Conservation (phyloP, 2,329 filamentous ascomycete species). For the Fusarium sp. region DNA sequence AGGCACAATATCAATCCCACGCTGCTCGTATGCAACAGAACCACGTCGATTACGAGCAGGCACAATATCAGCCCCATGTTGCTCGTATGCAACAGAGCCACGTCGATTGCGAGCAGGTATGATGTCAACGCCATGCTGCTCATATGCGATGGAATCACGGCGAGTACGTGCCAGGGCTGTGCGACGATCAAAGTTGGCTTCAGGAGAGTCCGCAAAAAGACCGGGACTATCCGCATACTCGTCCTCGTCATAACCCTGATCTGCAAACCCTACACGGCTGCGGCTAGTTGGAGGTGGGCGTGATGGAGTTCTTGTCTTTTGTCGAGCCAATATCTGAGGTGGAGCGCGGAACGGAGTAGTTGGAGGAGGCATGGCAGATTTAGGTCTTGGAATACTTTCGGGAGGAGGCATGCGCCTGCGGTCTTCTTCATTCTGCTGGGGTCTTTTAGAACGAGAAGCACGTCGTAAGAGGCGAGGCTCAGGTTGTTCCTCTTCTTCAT, state of each 20-base stretch:
- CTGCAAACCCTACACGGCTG: constrained; percentile 51
- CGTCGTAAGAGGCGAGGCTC: constrained; percentile 55
- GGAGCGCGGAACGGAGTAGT: constrained; percentile 49
- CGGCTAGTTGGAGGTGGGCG: constrained; percentile 49
- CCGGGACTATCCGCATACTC: constrained; percentile 52
- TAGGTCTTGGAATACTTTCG: constrained; percentile 52
- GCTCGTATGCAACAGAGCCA: constrained; percentile 55
- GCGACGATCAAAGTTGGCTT: constrained; percentile 51
- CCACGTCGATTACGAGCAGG: constrained; percentile 50
- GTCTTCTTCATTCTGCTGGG: constrained; percentile 56
- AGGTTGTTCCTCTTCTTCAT: constrained; percentile 57
- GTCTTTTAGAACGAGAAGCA: constrained; percentile 58
- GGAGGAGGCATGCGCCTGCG: constrained; percentile 64
- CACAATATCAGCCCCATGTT: constrained; percentile 55
- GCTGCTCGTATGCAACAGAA: constrained; percentile 55
- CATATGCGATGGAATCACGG: constrained; percentile 54
- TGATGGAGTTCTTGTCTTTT: constrained; percentile 51
- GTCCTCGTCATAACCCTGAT: constrained; percentile 56
- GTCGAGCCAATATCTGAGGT: constrained; percentile 46
- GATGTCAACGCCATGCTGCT: constrained; percentile 55
- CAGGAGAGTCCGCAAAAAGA: constrained; percentile 57
- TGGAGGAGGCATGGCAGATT: constrained; percentile 50
- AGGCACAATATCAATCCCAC: constrained; percentile 54
- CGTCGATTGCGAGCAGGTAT: constrained; percentile 55
- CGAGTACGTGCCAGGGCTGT: constrained; percentile 52